Evolutionary conservation across 2,329 filamentous ascomycete species (phyloP), one percentile per base, ranked within the genome.

Genomic region (Monilinia aucupariae): DNA sequence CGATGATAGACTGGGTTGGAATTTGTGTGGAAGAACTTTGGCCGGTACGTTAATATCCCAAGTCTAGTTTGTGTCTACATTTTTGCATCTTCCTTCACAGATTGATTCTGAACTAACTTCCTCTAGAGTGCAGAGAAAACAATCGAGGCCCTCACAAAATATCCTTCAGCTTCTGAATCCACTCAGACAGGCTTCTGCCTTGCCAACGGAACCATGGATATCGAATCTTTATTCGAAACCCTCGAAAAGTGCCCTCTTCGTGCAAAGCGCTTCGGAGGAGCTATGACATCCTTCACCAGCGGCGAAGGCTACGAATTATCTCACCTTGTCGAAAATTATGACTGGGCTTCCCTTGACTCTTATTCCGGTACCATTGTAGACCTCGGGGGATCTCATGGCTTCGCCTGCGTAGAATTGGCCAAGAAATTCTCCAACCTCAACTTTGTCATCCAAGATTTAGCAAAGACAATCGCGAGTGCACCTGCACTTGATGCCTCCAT

Each of bases 371-470:
- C 77, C 0, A 73, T 87, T 47, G 82, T 87, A 5, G 84, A 87
- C 61, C 68, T 85, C 17, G 84, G 85, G 12, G 84, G 85, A 2
- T 82, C 80, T 22, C 80, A 82, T 59, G 85, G 85, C 0, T 82
- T 84, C 53, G 79, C 81, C n/a, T 80, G 77, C 53, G 76, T 82
- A n/a, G 81, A 79, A 4, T 74, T 87, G 50, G 84, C 82, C 2
- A 75, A 76, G 65, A 74, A 72, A 62, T 84, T 80, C 73, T 76
- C 76, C 53, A 76, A 79, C 47, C 77, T 84, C 67, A 77, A 75
- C 52, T 85, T 85, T 69, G 73, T 85, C 17, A 83, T 84, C 30
- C 81, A 85, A 69, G 82, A 85, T 66, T 73, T 83, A 34, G 67
- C 67, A 1, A 78, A 76, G 67, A 82, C 78, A 20, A 72, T 84